Evolutionary conservation across 148 eudicot species (phyloP), one percentile per base, ranked within the genome.

Genomic region (Dysphania ambrosioides): DNA sequence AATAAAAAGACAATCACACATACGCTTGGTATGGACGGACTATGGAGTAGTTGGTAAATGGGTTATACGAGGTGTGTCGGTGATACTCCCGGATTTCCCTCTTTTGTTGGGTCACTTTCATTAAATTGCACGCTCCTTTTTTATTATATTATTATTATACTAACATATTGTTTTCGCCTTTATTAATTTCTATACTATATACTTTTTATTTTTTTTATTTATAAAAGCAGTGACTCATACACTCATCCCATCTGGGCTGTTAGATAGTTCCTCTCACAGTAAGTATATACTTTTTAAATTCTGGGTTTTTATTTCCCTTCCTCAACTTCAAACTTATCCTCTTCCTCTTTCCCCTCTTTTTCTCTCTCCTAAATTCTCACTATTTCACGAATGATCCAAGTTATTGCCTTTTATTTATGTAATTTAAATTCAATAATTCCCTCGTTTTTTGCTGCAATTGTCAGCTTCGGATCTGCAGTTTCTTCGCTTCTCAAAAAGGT

Each of bases 401-500:
- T 65, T 10, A 70, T 13, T 70, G 4, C 70, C 15, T 34, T 44
- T 24, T 6, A 6, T 65, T 53, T 19, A 19, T 29, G 26, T 66
- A 23, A 16, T 68, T 59, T 66, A 66, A 58, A 44, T 34, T 47
- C 24, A 8, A 41, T 34, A n/a, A 42, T 27, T 26, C 32, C 63
- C 71, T 53, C 41, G 12, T 47, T 59, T 24, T 64, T 13, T n/a
- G 40, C 29, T 30, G 47, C 47, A 55, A 36, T 34, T 70, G 77
- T 60, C 38, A 64, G 29, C 74, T 66, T 79, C 68, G 82, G 79
- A 78, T 78, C 77, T 72, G 59, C 74, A 58, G 53, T 58, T 72
- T 68, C 72, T 68, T 76, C 55, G 42, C 77, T 71, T 32, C 69
- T n/a, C 62, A 34, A 68, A 35, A 26, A 72, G 80, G 80, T 75